Base-by-base conservation (phyloP, 805 yeast species). In the Dipodascus albidus region DNA sequence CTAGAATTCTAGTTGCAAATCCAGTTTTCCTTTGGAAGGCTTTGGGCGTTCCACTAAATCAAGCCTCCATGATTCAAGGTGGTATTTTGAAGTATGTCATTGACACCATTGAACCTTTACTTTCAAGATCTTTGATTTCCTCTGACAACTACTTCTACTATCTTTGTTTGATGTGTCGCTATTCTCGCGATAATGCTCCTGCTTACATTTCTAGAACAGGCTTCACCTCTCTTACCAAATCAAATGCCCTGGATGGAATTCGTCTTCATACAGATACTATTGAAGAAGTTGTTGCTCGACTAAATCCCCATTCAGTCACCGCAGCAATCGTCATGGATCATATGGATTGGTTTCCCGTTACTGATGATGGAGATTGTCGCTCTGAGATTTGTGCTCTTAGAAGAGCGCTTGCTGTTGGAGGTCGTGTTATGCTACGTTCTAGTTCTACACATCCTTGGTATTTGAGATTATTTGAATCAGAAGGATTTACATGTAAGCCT, bases 21-120 rank as follows among this genome's bases (percentile, higher is more conserved):
- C 90, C 91, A 20, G 66, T 85, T n/a, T 86, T 86, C 65, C 72
- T 87, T 54, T 86, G 95, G 95, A 85, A 84, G 65, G 95, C 95
- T 0, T 73, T 87, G 22, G 95, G 95, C n/a, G 95, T 86, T 49
- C 95, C 95, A 3, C 79, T 82, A 4, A 86, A 87, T 64, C 95
- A 86, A 70, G 89, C 93, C 3, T 72, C 79, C 24, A 78, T 87
- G 83, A 85, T 87, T 80, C 87, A 85, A 22, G 72, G 78, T 17
- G 81, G 89, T 0, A 82, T 85, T 47, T 68, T 83, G 60, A 77
- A 82, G 55, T 86, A 87, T 64, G 81, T 87, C 49, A 73, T 81
- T 52, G 88, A 87, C 64, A 86, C 95, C 3, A 72, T 86, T 59
- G 91, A 86, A 62, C 95, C 95, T 23, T 70, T 87, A 23, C 73